Evolutionary conservation across 108 stramenopile genomes (phyloP), one percentile per base, ranked within the genome.

Genomic region (Pseudonitzschia delicatissima): DNA sequence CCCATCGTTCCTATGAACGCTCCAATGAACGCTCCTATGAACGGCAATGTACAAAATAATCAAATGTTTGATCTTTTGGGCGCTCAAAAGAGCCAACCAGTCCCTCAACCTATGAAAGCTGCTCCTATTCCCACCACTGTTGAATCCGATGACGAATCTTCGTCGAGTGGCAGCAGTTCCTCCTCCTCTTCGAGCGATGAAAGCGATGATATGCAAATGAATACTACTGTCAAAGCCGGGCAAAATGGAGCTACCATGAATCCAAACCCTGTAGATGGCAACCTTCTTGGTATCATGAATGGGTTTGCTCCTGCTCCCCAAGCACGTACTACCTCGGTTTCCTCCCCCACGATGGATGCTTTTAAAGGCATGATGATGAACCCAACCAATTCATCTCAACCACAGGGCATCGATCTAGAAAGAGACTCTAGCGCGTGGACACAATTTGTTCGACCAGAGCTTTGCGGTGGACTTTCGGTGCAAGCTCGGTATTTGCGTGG

Each of bases 281-380:
- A 67, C 44, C 50, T 74, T 13, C 58, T 76, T 49, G 66, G 60
- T 35, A 34, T 49, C 27, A 57, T n/a, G 20, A 49, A 23, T 37
- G 42, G 66, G 42, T 36, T 26, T 25, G 65, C 42, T 29, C 20
- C 74, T 35, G 28, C 49, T 37, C n/a, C 26, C 9, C 2, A 42
- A 27, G 9, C 3, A 12, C 44, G 27, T 13, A 26, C 26, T 34
- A 68, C 4, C 27, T 27, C 49, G 37, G 20, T 18, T n/a, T 64
- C 72, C 4, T 69, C 74, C 2, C 7, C 9, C 17, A 40, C 66
- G 20, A 69, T 69, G 47, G 73, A 82, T 45, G 88, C 86, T 40
- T 64, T 92, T 29, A 81, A 84, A 64, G 91, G 83, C n/a, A 78
- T 92, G 5, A 83, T 90, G 1, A 85, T 92, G 86, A 74, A 81